Evolutionary conservation across 352 stramenopile genomes (phyloP), one percentile per base, ranked within the genome.

Genomic region (Globisporangium recalcitrans): DNA sequence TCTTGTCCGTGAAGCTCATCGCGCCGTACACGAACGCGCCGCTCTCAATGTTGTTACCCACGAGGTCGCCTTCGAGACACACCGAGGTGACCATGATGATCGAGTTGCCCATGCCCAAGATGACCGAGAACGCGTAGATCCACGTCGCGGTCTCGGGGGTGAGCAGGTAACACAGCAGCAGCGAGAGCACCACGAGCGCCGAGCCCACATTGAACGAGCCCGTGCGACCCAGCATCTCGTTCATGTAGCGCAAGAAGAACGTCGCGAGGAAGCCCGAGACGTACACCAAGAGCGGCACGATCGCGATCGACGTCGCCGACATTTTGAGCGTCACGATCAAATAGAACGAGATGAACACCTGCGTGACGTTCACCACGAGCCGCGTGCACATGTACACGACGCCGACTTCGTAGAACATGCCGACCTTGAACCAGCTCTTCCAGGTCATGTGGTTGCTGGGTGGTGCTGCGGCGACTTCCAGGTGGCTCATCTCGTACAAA

Each of bases 1-100:
- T 88, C 54, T 95, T 95, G 72, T 95, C 86, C 16, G 83, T 91
- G 67, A 95, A 92, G 59, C 84, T 93, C 83, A 95, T 91, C 9
- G 83, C 80, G 26, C 86, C 86, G 68, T 92, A 95, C 29, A 95
- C 86, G 48, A 95, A 95, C 14, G 86, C 86, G 34, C 86, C 86
- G 49, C 80, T 91, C 63, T 93, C 86, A 40, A 88, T 71, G 60
- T 90, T 87, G 67, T 87, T 88, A 16, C 86, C 86, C 1, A 95
- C 83, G 3, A 95, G 64, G 54, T 93, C 86, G 44, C 82, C 86
- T 60, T 91, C 87, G 11, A 93, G 62, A 58, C 82, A 93, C 44
- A 95, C 86, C 0, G 80, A 91, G 11, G 84, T 91, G 32, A 95
- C 86, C 86, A 95, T 95, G 52, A 95, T 88, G 55, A 91, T 89